Base-by-base conservation (phyloP, 1,139 yeast genomes). In the Pichia sp. region DNA sequence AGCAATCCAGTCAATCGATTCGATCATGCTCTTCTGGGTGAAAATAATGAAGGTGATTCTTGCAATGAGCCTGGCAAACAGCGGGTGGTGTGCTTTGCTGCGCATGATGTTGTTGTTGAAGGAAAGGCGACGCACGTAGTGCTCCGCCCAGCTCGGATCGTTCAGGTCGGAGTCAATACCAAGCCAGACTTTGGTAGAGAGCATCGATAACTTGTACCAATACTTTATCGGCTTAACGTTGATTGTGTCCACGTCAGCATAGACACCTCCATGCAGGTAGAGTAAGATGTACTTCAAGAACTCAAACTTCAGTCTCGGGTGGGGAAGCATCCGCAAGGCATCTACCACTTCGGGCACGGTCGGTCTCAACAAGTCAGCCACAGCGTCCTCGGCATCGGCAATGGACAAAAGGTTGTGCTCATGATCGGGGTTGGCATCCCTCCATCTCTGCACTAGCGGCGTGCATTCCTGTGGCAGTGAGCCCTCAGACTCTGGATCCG, bases 81-180 rank as follows among this genome's bases (percentile, higher is more conserved):
- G 55, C 6, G 69, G 69, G 49, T 66, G 69, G 48, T 64, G 63
- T 0, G 62, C 54, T 41, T 64, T 64, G 7, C 63, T 59, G 42
- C 60, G 51, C 50, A 66, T 82, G 1, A 87, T 76, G 84, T 89
- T 84, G 60, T 84, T 89, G 58, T 88, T 84, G 60, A 86, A 82
- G 60, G 84, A 88, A 45, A 86, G 70, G 64, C 91, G 73, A 64
- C 93, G 74, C 3, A 85, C 80, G 52, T 55, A 63, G 57, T 80
- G 82, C 23, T 81, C 80, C 48, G 75, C 73, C 93, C 91, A 85
- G 61, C 83, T 85, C 1, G 82, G 80, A 12, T 78, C 70, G 55
- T 76, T 74, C 41, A 87, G 87, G 59, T 86, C 95, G 18, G 86
- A 83, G 62, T 85, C 90, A 43, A 86, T 78, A 3, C 93, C 93